phyloP scores from a whole-genome alignment of 768 basidiomycete genomes.

The Macrolepiota albuminosa region DNA sequence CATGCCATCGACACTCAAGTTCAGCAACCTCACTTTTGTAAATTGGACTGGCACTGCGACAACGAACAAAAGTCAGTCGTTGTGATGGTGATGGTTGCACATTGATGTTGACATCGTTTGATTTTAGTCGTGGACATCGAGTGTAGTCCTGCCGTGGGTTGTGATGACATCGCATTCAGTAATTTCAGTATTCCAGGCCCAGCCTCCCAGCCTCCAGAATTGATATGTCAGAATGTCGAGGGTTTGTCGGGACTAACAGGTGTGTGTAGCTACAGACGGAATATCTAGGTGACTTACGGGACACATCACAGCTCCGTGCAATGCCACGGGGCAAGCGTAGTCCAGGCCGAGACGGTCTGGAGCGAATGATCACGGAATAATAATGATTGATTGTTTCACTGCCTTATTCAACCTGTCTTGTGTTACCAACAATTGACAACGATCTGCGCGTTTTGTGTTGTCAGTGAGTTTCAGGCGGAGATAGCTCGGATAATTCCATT shows the following conservation, averaged over 20 bases:
- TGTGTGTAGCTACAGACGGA: constrained; percentile 11
- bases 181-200: constrained; percentile 37
- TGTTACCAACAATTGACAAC: too few species aligned
- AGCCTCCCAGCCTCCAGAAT: constrained; percentile 27
- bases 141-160: constrained; percentile 45
- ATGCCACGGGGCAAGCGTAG: constrained; percentile 15
- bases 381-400: background rate
- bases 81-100: background rate
- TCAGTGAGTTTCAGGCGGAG: background rate
- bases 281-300: background rate
- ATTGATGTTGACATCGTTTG: background rate
- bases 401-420: background rate
- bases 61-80: constrained; percentile 31
- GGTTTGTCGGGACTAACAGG: constrained; percentile 30
- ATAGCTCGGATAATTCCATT: too few species aligned
- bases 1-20: constrained; percentile 41
- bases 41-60: constrained; percentile 44
- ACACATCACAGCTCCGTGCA: constrained; percentile 20
- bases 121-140: constrained; percentile 42
- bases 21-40: constrained; percentile 41
- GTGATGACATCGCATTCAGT: constrained; percentile 37
- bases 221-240: constrained; percentile 45
- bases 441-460: background rate
- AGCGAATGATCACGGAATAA: background rate
- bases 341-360: background rate